Percentiles rank a stretch among this genome's conserved stretches.
phyloP scores from a whole-genome alignment of 2,329 filamentous ascomycete genomes.

The Phyllosticta citriasiana region DNA sequence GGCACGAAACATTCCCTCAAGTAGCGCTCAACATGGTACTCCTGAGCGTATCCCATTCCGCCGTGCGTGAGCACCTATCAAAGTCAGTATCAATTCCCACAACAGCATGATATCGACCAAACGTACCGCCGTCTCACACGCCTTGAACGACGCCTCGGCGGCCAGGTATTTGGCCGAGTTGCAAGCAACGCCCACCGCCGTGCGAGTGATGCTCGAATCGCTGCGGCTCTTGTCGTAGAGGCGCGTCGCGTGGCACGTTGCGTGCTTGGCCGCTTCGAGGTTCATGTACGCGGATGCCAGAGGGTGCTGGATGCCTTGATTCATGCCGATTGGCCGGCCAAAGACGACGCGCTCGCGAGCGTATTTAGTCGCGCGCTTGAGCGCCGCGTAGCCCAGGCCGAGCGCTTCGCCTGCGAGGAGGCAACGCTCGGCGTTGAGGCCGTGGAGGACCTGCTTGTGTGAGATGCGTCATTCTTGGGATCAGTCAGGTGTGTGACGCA shows the following conservation, averaged over 20 bases:
- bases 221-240: conserved; percentile 44
- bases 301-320: conserved; percentile 51
- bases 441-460: conserved; percentile 24
- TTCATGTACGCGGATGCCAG: conserved; percentile 51
- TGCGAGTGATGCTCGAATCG: conserved; percentile 30
- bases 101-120: neutral
- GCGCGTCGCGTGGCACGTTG: conserved; percentile 50
- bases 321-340: conserved; percentile 47
- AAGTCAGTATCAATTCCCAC: neutral
- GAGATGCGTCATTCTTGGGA: conserved; percentile 13
- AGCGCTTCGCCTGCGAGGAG: conserved; percentile 63
- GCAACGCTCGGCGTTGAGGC: conserved; percentile 41
- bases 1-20: conserved; percentile 50
- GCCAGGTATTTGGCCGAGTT: conserved; percentile 50
- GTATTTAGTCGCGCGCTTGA: conserved; percentile 34
- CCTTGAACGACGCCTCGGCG: conserved; percentile 50
- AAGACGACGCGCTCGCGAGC: conserved; percentile 44
- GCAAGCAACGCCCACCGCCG: conserved; percentile 44
- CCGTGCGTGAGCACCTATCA: conserved; percentile 43
- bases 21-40: conserved; percentile 54
- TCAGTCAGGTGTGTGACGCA: conserved; percentile 12
- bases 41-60: conserved; percentile 54
- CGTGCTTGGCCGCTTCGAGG: conserved; percentile 50
- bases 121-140: conserved; percentile 43
- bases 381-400: conserved; percentile 64